Base-by-base conservation (phyloP, 805 yeast genomes). In the Kodamaea kakaduensis region DNA sequence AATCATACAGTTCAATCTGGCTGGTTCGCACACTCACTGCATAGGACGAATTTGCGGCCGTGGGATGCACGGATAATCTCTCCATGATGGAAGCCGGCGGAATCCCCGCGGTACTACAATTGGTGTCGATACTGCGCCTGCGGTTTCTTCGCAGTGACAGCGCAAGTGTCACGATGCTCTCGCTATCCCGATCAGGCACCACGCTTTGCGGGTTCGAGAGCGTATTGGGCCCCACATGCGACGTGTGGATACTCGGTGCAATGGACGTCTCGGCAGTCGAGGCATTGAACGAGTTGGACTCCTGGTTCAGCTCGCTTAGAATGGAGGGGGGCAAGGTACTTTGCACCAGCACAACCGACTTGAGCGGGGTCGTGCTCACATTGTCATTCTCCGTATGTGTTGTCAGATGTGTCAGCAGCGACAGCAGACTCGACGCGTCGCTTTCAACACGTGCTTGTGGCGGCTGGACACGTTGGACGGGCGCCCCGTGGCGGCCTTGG, bases 11-110 rank as follows among this genome's bases (percentile, higher is more conserved):
- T 22, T 42, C 48, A 9, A 37, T 22, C 31, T 43, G 44, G 31
- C 45, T 44, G 13, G 47, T 44, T 27, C 48, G 26, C 27, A 39
- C 37, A 25, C 46, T 42, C 15, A 34, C 40, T 4, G 48, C 44
- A 18, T 44, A 45, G 6, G 51, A 31, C 37, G 59, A 50, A 34
- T 47, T 52, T 9, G 56, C 58, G 17, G 61, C 52, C 2, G 52
- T 54, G 1, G 65, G 61, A 18, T 57, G 56, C 21, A 55, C 59
- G 18, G 55, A 41, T 19, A 74, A 58, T 34, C 81, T 59, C 44
- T 78, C 86, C 59, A 78, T 60, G 7, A 81, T 77, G 44, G 83
- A 75, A n/a, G 84, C 82, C 0, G 88, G 87, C 1, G 87, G 77
- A 12, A 81, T 80, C 0, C 86, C 86, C 17, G 77, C 65, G 0